Evolutionary conservation across 768 basidiomycete species (phyloP).

Genomic region (Mycena pura): DNA sequence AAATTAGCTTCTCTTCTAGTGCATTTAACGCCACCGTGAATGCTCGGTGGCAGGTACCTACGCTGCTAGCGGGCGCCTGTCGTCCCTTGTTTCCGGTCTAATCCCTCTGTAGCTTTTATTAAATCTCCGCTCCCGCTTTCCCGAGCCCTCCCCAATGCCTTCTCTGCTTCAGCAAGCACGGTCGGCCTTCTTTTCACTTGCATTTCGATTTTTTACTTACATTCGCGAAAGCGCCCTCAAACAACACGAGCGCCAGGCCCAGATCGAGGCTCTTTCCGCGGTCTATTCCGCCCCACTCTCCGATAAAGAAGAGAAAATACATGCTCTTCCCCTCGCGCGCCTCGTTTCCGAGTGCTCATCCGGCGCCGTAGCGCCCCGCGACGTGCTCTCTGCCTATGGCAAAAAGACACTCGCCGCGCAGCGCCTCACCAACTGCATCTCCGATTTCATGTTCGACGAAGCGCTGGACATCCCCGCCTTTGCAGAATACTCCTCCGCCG

Average conservation of each 20-base stretch:
- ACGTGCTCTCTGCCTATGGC: constrained; percentile 51
- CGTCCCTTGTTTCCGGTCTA: neutral
- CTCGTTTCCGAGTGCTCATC: constrained; percentile 53
- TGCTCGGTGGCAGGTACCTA: neutral
- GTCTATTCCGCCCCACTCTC: constrained; percentile 50
- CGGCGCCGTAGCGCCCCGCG: constrained; percentile 46
- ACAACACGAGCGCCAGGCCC: constrained; percentile 50
- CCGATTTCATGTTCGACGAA: constrained; percentile 58
- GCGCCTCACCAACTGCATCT: constrained; percentile 63
- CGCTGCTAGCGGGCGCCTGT: constrained; percentile 4
- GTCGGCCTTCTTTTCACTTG: constrained; percentile 12
- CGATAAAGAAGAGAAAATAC: constrained; percentile 51
- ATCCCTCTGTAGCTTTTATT: neutral
- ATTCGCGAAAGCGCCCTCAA: constrained; percentile 45
- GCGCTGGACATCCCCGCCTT: constrained; percentile 16
- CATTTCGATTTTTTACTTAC: neutral
- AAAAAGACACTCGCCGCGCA: constrained; percentile 58
- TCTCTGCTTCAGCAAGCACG: constrained; percentile 23
- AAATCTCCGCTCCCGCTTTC: constrained; percentile 1
- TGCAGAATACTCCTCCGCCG: constrained; percentile 34
- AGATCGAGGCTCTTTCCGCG: constrained; percentile 48
- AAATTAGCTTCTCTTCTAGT: neutral
- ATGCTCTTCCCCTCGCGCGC: constrained; percentile 54
- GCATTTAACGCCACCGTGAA: constrained; percentile 15
- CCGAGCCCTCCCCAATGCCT: constrained; percentile 8